Base-by-base conservation (phyloP, 1,284 basidiomycete species). In the Boletus hoseneyae region DNA sequence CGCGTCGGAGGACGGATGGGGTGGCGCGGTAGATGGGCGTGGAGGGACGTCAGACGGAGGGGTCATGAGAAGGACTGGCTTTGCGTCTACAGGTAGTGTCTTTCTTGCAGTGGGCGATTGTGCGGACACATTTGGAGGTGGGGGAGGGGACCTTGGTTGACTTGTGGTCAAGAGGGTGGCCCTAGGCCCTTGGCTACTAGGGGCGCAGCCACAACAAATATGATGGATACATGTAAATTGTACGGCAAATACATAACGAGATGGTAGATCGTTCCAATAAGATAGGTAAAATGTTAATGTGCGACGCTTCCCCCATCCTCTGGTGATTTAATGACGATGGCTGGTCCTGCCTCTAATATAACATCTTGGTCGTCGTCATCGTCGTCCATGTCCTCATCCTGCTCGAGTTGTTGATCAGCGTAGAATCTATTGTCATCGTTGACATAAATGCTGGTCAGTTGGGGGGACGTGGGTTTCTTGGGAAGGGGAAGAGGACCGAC, bases 311-410 rank as follows among this genome's bases (percentile, higher is more conserved):
- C 62, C 7, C 45, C 60, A 33, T 64, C 65, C 23, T 63, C 42
- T 33, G 68, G 59, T 42, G 57, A 61, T 58, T 78, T 79, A 43
- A 73, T 62, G 18, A 75, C 63, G 25, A 79, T 66, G 19, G 77
- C 73, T 12, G 84, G 83, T 1, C 85, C 85, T 32, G 83, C 78
- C 62, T 87, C 84, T 52, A 87, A 65, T 59, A 87, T 83, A 27
- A 86, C 66, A 56, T 85, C 82, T 37, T 74, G 33, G 25, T 49
- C 77, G 53, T 83, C 82, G 13, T 72, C 70, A 19, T 73, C 73
- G 11, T 74, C 71, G 40, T 53, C 60, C 1, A 46, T 40, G 11
- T 60, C 61, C 2, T 62, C 52, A 7, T 61, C 60, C 35, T 56
- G 57, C 29, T 78, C 76, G 21, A 47, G 23, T n/a, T 73, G 72